Evolutionary conservation across 352 stramenopile species (phyloP).

Genomic region (Detonula confervacea): DNA sequence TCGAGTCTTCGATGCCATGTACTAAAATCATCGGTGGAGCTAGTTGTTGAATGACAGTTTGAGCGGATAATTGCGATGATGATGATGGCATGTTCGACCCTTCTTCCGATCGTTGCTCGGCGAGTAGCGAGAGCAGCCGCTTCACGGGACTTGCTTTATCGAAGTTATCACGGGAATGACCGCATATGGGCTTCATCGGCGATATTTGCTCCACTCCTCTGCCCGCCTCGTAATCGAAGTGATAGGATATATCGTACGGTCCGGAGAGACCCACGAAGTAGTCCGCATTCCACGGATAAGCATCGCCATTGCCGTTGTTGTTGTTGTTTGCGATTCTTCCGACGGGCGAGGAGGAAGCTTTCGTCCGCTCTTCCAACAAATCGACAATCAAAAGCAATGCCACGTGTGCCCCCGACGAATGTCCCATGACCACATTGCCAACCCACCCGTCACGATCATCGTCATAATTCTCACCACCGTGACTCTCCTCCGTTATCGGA

Average conservation of each 20-base stretch:
- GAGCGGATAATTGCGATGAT: too few relatives aligned
- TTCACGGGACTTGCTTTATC: constrained; percentile 34
- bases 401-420: constrained; percentile 79
- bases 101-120: not conserved
- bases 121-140: constrained; percentile 23
- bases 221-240: constrained; percentile 82
- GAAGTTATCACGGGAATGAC: constrained; percentile 59
- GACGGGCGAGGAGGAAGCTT: not conserved
- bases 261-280: constrained; percentile 77
- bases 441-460: constrained; percentile 19
- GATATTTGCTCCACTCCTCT: constrained; percentile 80
- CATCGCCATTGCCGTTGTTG: not conserved
- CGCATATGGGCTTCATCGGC: constrained; percentile 75
- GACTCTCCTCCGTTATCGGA: not conserved
- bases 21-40: constrained; percentile 61
- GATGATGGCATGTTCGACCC: too few relatives aligned
- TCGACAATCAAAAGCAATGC: constrained; percentile 62
- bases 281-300: constrained; percentile 25
- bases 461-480: constrained; percentile 12
- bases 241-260: constrained; percentile 79
- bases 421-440: constrained; percentile 67
- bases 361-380: constrained; percentile 24
- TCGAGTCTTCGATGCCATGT: constrained; percentile 80
- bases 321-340: not conserved
- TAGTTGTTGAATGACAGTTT: constrained; percentile 17